Evolutionary conservation across 2,329 filamentous ascomycete species (phyloP).

Genomic region (Colletotrichum paranaense): DNA sequence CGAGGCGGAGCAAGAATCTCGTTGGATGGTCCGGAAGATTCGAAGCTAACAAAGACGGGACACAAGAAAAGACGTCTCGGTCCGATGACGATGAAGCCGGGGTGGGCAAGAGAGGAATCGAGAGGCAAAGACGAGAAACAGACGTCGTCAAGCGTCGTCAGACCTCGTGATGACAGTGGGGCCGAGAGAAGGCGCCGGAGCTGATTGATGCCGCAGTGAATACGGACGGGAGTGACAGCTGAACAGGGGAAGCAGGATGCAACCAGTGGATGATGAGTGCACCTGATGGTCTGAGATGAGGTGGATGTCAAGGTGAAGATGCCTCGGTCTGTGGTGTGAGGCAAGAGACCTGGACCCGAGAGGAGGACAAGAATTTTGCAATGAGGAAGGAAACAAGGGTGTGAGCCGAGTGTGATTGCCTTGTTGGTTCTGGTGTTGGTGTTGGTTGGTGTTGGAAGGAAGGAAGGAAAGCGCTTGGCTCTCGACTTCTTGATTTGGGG

Average conservation of each 20-base stretch:
- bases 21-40: conserved; percentile 10
- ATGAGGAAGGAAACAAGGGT: neutral
- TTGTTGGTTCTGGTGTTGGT: neutral
- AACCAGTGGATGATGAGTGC: neutral
- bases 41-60: conserved; percentile 9
- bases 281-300: neutral
- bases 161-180: conserved; percentile 19
- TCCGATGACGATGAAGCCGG: conserved; percentile 14
- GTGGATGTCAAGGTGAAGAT: conserved; percentile 11
- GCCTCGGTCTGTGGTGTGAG: neutral
- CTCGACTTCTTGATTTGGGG: conserved; percentile 7
- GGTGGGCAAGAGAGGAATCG: conserved; percentile 22
- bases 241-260: conserved; percentile 21
- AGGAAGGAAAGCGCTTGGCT: conserved; percentile 20
- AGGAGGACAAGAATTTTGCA: neutral
- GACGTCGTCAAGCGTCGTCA: conserved; percentile 14
- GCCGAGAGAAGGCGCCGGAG: neutral
- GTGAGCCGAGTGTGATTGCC: neutral
- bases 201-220: neutral
- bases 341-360: neutral
- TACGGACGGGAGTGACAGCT: conserved; percentile 4
- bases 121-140: conserved; percentile 18
- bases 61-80: neutral
- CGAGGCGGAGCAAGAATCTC: conserved; percentile 3
- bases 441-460: neutral